A percentile compares a stretch with the other conserved stretches of the same genome.
These are phyloP conservation scores for Eutypella sp. DNA, from an alignment of 2,329 filamentous ascomycete genomes.

Conservation along the genomic window DNA sequence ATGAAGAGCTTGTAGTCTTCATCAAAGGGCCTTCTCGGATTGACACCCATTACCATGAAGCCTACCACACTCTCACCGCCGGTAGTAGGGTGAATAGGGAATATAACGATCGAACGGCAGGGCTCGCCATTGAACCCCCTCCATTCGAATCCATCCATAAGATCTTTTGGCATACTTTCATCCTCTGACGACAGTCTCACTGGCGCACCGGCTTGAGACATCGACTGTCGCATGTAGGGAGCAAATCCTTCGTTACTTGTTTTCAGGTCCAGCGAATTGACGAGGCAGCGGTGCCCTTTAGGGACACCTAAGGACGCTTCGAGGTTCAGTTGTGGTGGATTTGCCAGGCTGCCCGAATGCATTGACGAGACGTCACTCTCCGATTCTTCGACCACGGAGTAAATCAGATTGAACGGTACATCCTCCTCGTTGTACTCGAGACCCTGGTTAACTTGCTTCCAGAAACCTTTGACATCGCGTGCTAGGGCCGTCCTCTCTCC, in stretches of 20 bases:
- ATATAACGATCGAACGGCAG: slow-evolving; percentile 66
- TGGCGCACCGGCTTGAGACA: slow-evolving; percentile 59
- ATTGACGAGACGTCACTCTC: slow-evolving; percentile 70
- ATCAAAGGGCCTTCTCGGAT: slow-evolving; percentile 73
- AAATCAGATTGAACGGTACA: slow-evolving; percentile 71
- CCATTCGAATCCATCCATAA: slow-evolving; percentile 65
- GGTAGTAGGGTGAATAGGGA: slow-evolving; percentile 72
- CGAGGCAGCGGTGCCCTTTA: slow-evolving; percentile 55
- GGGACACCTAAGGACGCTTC: slow-evolving; percentile 70
- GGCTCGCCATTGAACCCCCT: slow-evolving; percentile 63
- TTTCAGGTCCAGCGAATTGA: slow-evolving; percentile 61
- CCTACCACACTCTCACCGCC: slow-evolving; percentile 67
- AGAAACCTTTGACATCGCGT: slow-evolving; percentile 69
- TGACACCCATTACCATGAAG: slow-evolving; percentile 74
- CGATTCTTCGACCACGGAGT: slow-evolving; percentile 65
- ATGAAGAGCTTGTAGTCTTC: slow-evolving; percentile 77
- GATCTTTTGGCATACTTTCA: slow-evolving; percentile 57
- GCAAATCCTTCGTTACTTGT: slow-evolving; percentile 69
- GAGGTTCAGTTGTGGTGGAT: slow-evolving; percentile 60
- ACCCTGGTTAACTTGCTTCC: slow-evolving; percentile 63
- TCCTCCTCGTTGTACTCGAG: slow-evolving; percentile 71
- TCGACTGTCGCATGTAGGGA: slow-evolving; percentile 70
- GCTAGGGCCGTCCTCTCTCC: slow-evolving; percentile 70
- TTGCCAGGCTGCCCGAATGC: slow-evolving; percentile 59
- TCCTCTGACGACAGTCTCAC: slow-evolving; percentile 63